These are phyloP conservation scores for Avena sativa DNA, from an alignment of 176 grass and related monocot species.

Conservation along the genomic window DNA sequence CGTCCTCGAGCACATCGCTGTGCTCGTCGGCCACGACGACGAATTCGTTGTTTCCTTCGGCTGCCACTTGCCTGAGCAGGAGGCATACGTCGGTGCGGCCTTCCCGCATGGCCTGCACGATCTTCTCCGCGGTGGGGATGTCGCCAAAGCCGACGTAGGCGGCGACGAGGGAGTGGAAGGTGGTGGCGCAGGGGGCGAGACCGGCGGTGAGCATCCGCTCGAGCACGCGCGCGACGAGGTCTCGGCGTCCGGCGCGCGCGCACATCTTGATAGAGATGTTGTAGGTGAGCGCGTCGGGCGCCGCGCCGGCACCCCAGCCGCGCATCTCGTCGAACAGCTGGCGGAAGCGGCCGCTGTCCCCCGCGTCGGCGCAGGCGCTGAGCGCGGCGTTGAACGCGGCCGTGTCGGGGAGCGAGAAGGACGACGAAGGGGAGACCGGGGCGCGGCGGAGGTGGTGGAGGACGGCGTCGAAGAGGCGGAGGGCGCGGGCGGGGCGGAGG, in stretches of 20 bases:
- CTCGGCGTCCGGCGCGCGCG: conserved; percentile 64
- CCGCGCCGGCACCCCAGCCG: conserved; percentile 21
- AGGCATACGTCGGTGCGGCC: conserved; percentile 60
- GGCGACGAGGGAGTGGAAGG: conserved; percentile 83
- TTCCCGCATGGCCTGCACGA: conserved; percentile 91
- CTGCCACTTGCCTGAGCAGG: conserved; percentile 46
- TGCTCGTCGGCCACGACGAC: conserved; percentile 39
- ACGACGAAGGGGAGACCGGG: neutral
- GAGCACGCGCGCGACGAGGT: conserved; percentile 61
- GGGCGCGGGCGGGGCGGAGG: conserved; percentile 52
- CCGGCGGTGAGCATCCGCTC: conserved; percentile 48
- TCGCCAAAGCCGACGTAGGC: conserved; percentile 82
- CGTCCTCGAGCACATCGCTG: conserved; percentile 62
- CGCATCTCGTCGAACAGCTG: conserved; percentile 75
- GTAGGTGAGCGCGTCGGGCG: conserved; percentile 75
- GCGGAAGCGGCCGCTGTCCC: conserved; percentile 60
- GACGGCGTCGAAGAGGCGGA: conserved; percentile 73
- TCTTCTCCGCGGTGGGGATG: conserved; percentile 59
- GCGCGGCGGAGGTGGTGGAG: conserved; percentile 57
- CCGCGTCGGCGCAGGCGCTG: conserved; percentile 78
- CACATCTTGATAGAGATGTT: conserved; percentile 89
- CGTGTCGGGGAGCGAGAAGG: conserved; percentile 59
- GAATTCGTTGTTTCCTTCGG: neutral
- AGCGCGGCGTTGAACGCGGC: conserved; percentile 86
- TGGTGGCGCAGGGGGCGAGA: conserved; percentile 65